Conservation (phyloP, 208 protist genomes). For the Leishmania tarentolae region DNA sequence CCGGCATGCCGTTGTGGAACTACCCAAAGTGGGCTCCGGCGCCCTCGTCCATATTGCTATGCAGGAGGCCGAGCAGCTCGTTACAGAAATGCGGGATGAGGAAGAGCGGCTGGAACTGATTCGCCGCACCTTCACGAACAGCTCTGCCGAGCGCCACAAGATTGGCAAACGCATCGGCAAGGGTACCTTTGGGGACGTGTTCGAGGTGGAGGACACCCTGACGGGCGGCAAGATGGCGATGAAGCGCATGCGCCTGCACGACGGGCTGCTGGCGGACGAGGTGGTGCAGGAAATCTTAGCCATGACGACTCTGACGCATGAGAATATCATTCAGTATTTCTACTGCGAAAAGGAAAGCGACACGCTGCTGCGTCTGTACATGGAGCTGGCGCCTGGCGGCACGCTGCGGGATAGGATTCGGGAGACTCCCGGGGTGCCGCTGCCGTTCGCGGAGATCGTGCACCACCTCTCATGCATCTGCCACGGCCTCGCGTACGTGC, state of each 20-base stretch:
- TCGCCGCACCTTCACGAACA: slow-evolving; percentile 73
- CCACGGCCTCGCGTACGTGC: slow-evolving; percentile 89
- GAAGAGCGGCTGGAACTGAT: slow-evolving; percentile 81
- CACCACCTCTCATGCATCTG: slow-evolving; percentile 85
- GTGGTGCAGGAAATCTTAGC: slow-evolving; percentile 87
- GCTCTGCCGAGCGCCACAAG: slow-evolving; percentile 59
- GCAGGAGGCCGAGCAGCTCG: slow-evolving; percentile 85
- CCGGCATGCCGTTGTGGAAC: slow-evolving; percentile 78
- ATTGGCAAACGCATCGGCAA: slow-evolving; percentile 69
- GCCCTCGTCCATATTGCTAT: slow-evolving; percentile 84
- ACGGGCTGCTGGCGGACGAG: slow-evolving; percentile 75
- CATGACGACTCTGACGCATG: slow-evolving; percentile 90
- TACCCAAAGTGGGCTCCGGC: slow-evolving; percentile 72
- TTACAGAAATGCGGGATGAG: slow-evolving; percentile 76
- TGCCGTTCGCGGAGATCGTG: slow-evolving; percentile 71
- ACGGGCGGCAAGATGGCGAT: slow-evolving; percentile 89
- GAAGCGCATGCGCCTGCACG: slow-evolving; percentile 88
- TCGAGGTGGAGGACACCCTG: slow-evolving; percentile 83
- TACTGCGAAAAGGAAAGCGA: slow-evolving; percentile 88
- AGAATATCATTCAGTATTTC: slow-evolving; percentile 95
- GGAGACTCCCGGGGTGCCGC: slow-evolving; percentile 47
- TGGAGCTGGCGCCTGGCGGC: slow-evolving; percentile 92
- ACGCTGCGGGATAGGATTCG: slow-evolving; percentile 84
- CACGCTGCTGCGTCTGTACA: slow-evolving; percentile 84
- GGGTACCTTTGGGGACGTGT: slow-evolving; percentile 89